Conservation (phyloP, 371 early-diverging fungal genomes). For the Rhizopus microsporus region DNA sequence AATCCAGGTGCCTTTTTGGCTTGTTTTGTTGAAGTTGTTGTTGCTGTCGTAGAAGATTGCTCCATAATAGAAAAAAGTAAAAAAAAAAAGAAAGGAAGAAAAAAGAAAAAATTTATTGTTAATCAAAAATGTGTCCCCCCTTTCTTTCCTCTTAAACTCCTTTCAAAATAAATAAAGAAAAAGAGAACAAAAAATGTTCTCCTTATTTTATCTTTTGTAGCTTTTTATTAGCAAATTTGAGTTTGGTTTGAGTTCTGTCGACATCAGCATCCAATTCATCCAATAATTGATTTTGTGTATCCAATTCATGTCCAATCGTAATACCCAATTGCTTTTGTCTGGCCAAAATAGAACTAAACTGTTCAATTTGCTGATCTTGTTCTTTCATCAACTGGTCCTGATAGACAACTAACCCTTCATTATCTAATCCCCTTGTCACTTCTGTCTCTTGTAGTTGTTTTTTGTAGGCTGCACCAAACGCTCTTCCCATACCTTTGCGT, state of each 20-base stretch:
- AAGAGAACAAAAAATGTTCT: not conserved
- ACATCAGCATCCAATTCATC: constrained; percentile 80
- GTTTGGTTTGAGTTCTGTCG: constrained; percentile 71
- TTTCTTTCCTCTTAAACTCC: no score
- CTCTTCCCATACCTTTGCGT: constrained; percentile 39
- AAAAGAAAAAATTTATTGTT: no score
- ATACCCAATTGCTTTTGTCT: constrained; percentile 86
- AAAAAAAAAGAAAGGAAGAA: no score
- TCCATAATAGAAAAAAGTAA: no score
- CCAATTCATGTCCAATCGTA: constrained; percentile 87
- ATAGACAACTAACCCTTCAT: constrained; percentile 71
- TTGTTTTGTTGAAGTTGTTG: constrained; percentile 4
- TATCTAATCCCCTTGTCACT: constrained; percentile 75
- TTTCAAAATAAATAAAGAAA: no score
- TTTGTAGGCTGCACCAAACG: constrained; percentile 63
- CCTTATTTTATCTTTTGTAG: constrained; percentile 69
- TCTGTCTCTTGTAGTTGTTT: constrained; percentile 68
- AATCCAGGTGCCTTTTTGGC: constrained; percentile 37
- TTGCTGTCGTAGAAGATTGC: not conserved
- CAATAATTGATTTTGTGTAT: constrained; percentile 85
- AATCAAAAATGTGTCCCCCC: no score
- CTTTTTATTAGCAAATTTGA: constrained; percentile 77
- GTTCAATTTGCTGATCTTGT: constrained; percentile 81
- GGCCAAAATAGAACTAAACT: constrained; percentile 72
- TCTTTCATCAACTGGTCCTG: constrained; percentile 79